Conservation (phyloP, 768 basidiomycete species). For the Kockovaella imperatae region DNA sequence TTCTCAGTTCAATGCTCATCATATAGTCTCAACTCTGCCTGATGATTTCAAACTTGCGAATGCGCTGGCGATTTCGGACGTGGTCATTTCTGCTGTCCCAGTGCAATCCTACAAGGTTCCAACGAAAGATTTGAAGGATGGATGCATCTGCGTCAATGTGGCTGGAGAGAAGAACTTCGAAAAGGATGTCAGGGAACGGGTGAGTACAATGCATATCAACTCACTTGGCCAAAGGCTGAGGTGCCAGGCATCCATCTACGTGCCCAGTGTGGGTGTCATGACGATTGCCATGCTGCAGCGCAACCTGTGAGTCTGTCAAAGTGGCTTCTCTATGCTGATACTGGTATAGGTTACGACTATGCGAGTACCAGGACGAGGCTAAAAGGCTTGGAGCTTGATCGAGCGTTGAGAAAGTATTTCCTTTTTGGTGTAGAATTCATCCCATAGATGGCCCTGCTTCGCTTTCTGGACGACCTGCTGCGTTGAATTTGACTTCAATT, state of each 20-base stretch:
- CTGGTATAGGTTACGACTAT: slow-evolving; percentile 7
- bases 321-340: background rate
- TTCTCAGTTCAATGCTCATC: slow-evolving; percentile 62
- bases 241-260: slow-evolving; percentile 76
- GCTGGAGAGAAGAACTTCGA: slow-evolving; percentile 96
- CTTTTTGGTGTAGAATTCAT: too few species aligned
- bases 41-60: slow-evolving; percentile 62
- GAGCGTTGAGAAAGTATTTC: background rate
- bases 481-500: too few species aligned
- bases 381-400: slow-evolving; percentile 2
- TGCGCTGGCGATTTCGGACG: slow-evolving; percentile 77
- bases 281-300: slow-evolving; percentile 96
- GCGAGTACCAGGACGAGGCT: slow-evolving; percentile 10
- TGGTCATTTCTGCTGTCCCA: slow-evolving; percentile 91
- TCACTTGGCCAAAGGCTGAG: background rate
- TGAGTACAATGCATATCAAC: slow-evolving; percentile 41
- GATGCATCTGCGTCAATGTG: slow-evolving; percentile 87
- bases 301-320: slow-evolving; percentile 62
- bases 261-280: slow-evolving; percentile 95
- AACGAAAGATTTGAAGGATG: slow-evolving; percentile 83
- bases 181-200: slow-evolving; percentile 83
- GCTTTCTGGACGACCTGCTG: too few species aligned
- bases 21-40: slow-evolving; percentile 71
- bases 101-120: slow-evolving; percentile 74
- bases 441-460: too few species aligned